Evolutionary conservation across 495 filamentous ascomycete species (phyloP), one percentile per base, ranked within the genome.

Genomic region (Tuber borchii): DNA sequence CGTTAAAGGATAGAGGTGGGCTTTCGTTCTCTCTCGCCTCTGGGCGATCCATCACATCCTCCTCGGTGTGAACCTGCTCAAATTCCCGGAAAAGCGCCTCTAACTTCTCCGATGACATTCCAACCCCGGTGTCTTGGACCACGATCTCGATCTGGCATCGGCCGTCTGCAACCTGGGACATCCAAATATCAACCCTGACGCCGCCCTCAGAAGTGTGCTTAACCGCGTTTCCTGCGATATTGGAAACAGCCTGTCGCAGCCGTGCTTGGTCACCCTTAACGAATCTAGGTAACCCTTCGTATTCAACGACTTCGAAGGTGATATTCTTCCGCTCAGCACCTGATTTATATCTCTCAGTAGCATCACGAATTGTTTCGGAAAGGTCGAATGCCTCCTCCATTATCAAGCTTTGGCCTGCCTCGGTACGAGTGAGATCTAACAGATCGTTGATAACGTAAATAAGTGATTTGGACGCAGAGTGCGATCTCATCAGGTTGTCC

Each of bases 361-460:
- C 93, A 83, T 96, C 93, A 10, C 85, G 84, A n/a, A 97, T 86
- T 9, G 91, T 94, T 2, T 86, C 84, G 46, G 86, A 86, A 22
- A 97, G 84, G 80, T 97, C 89, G 75, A 98, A 93, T 0, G 88
- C 81, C 82, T 97, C 93, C 69, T 95, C 91, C 80, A 93, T 94
- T 83, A 94, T 88, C 10, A 97, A 84, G 7, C 91, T 87, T 71
- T 91, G 89, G 0, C 94, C 95, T 82, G 92, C 91, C 82, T 97
- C 95, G 0, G 91, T 90, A 82, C 96, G 95, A 39, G 95, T 97
- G 22, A 98, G 86, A 83, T 98, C 95, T 2, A 98, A 87, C 1
- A 98, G 87, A 82, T 98, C 94, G 79, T 98, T 98, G 82, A 98
- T 97, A 14, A 97, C 93, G 83, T 95, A 97, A 22, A 98, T 95